A percentile compares a stretch with the other conserved stretches of the same genome.
Conservation (phyloP, 2,329 filamentous ascomycete genomes). For the Calonectria honghensis region DNA sequence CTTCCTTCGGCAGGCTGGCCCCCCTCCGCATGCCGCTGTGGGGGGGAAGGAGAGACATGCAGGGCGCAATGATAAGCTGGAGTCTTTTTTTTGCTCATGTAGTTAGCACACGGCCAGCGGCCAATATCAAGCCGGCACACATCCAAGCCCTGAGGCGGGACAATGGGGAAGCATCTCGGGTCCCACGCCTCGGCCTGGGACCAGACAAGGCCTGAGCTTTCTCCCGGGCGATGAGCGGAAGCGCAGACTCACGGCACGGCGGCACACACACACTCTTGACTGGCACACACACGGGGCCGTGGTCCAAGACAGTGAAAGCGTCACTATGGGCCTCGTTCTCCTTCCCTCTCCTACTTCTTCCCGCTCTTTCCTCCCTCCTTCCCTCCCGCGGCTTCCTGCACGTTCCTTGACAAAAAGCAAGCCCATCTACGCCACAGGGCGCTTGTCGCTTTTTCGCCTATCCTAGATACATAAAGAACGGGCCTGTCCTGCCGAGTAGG, state of each 20-base stretch:
- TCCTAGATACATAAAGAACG: conserved; percentile 20
- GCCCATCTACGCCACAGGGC: background rate
- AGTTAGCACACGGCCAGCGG: background rate
- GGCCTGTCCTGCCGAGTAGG: conserved; percentile 8
- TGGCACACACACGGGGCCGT: background rate
- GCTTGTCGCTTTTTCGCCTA: background rate
- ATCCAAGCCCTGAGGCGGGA: conserved; percentile 6
- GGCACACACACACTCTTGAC: background rate
- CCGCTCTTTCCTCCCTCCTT: background rate
- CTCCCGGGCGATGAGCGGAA: background rate
- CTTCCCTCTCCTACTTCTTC: background rate
- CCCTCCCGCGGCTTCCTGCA: conserved; percentile 1
- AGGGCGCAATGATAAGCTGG: conserved; percentile 45
- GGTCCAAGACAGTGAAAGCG: background rate
- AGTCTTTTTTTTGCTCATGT: conserved; percentile 36
- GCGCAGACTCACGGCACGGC: conserved; percentile 13
- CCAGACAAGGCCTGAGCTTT: conserved; percentile 13
- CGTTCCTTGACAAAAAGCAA: background rate
- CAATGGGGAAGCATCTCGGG: background rate
- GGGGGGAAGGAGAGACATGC: conserved; percentile 3
- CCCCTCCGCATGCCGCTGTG: conserved; percentile 4
- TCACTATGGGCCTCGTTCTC: background rate
- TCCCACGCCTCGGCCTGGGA: conserved; percentile 7
- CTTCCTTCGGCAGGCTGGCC: background rate
- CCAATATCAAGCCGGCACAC: conserved; percentile 21